Conservation (phyloP, 495 filamentous ascomycete species). For the Acidiella bohemica region DNA sequence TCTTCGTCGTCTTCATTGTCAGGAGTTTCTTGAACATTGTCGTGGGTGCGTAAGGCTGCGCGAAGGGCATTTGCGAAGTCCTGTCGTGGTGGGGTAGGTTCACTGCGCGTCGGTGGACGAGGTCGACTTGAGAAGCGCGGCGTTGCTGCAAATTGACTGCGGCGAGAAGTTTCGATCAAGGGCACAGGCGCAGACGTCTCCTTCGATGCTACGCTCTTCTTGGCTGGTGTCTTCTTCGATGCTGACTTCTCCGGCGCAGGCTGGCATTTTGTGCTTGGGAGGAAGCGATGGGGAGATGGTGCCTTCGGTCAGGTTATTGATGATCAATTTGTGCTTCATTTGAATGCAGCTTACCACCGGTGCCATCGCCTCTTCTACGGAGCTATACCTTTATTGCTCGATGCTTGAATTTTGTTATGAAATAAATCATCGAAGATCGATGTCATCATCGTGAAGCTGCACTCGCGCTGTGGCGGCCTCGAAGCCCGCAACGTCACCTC, state of each 20-base stretch:
- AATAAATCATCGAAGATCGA: too few species aligned
- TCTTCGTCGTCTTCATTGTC: constrained; percentile 7
- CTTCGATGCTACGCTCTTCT: not conserved
- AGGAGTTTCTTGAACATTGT: constrained; percentile 6
- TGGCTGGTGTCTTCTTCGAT: constrained; percentile 4
- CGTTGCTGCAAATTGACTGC: constrained; percentile 8
- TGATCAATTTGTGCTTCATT: not conserved
- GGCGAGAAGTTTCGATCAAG: not conserved
- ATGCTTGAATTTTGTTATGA: too few species aligned
- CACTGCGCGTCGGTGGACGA: too few species aligned
- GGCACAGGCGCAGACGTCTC: not conserved
- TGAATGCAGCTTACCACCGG: not conserved
- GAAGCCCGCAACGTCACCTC: too few species aligned
- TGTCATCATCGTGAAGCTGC: too few species aligned
- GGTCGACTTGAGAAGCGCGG: constrained; percentile 8
- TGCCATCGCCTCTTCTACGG: constrained; percentile 1
- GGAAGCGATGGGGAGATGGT: constrained; percentile 14
- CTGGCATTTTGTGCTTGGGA: constrained; percentile 2
- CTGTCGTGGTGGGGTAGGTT: constrained; percentile 10
- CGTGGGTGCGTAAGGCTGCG: not conserved
- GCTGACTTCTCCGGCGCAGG: not conserved
- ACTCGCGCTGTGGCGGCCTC: too few species aligned
- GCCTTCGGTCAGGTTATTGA: constrained; percentile 2
- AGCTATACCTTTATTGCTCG: too few species aligned
- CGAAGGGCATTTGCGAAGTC: constrained; percentile 3